phyloP scores from a whole-genome alignment of 2,329 filamentous ascomycete genomes.

The Fusarium torulosum region DNA sequence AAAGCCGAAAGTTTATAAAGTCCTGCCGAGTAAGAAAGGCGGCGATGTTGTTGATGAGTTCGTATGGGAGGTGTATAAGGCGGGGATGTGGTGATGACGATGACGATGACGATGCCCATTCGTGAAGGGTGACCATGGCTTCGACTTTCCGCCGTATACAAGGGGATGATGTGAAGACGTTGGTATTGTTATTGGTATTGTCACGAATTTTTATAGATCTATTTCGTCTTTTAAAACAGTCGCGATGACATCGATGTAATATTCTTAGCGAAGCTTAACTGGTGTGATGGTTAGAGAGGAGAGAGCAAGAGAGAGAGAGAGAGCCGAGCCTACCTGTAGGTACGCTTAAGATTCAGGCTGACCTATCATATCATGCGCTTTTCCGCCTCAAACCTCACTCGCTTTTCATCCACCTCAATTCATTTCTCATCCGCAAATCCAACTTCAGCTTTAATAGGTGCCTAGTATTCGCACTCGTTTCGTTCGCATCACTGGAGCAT shows the following conservation, averaged over 20 bases:
- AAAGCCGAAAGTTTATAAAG: slow-evolving; percentile 57
- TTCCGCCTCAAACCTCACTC: slow-evolving; percentile 16
- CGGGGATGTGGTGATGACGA: slow-evolving; percentile 15
- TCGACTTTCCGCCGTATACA: neutral
- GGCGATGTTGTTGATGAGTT: slow-evolving; percentile 60
- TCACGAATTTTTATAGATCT: neutral
- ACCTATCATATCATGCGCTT: slow-evolving; percentile 12
- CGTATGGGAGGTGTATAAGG: slow-evolving; percentile 50
- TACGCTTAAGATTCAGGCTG: slow-evolving; percentile 5
- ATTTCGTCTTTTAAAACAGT: neutral
- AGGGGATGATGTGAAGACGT: neutral
- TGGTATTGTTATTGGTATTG: neutral
- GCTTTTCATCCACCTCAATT: slow-evolving; percentile 12
- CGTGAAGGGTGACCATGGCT: neutral
- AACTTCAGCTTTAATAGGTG: neutral
- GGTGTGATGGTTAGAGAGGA: neutral
- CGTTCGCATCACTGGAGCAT: neutral
- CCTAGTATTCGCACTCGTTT: too few species aligned
- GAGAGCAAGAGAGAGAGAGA: neutral
- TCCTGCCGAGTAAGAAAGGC: slow-evolving; percentile 55
- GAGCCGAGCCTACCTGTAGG: neutral
- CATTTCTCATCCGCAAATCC: neutral
- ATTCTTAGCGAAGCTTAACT: neutral
- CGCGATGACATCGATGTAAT: neutral
- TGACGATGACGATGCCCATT: neutral